Base-by-base conservation (phyloP, 2,329 filamentous ascomycete species). In the Pseudocercospora vitis region DNA sequence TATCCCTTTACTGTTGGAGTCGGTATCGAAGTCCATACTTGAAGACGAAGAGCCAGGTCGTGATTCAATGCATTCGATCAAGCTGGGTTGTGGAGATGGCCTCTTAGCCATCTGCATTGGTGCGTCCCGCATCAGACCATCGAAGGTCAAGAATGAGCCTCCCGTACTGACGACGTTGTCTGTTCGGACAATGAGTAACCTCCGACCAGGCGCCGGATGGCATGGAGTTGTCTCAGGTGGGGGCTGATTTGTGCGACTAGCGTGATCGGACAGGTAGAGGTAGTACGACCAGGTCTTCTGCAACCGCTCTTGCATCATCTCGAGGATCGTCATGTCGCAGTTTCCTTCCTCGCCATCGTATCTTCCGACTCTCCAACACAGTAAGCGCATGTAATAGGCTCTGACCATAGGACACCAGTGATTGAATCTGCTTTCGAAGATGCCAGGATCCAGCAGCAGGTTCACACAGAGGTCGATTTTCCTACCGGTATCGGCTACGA, bases 371-470 rank as follows among this genome's bases (percentile, higher is more conserved):
- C 91, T 83, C 91, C 91, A 96, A 72, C 90, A 95, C 18, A 96
- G 73, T 46, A 96, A 75, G 42, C 91, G 88, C 81, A 95, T 94
- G 68, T 87, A 96, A 70, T 96, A 96, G 11, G 90, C 87, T 56
- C 91, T 83, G 18, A 96, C 89, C 91, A 96, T 95, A 0, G 91
- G 90, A 66, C 89, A 95, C 91, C 91, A 96, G 66, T 96, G 90
- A 66, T 88, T 92, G 73, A 96, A 96, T 57, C 90, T 85, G 56
- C 82, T 83, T 66, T 88, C 84, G 68, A 96, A 96, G 2, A 87
- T 81, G 21, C 85, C 78, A 50, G 88, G 85, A 5, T 85, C 81
- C 9, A 96, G 75, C 32, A 96, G 74, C 77, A 94, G 91, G 18
- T 84, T 82, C 23, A 87, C 65, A 67, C 89, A 95, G 14, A 95